Base-by-base conservation (phyloP, 148 eudicot species). In the Camellia lanceoleosa region DNA sequence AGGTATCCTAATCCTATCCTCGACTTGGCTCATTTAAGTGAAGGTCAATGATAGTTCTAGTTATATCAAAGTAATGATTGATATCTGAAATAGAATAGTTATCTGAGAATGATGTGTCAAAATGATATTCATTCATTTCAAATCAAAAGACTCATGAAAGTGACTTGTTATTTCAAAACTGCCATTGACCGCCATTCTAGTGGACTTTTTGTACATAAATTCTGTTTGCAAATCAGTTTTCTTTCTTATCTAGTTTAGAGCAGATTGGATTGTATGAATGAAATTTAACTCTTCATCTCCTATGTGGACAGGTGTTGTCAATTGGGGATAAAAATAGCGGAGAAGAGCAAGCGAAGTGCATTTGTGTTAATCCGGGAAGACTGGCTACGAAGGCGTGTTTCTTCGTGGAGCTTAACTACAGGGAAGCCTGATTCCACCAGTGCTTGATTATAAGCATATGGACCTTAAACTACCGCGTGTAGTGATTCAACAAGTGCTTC, bases 281-380 rank as follows among this genome's bases (percentile, higher is more conserved):
- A 20, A 23, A 41, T 23, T 42, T 55, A 42, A 46, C 63, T 51
- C n/a, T 8, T 62, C 15, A 51, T 54, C 51, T 54, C 30, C 8
- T 71, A 75, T 80, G 58, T 10, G 49, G 15, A 68, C 84, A 94
- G 99, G 88, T 97, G 55, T 81, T 97, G 82, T 80, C 89, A 19
- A 42, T 90, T 20, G 87, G 87, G 73, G 90, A 73, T 68, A 83
- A 61, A 82, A 86, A 56, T 38, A 91, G 87, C 63, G 91, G 83
- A 75, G 89, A 88, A 82, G 92, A 85, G 78, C 86, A 78, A 80
- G 74, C 44, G 18, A 93, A 88, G 80, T 97, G 97, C 85, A 67
- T 97, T 55, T 91, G 99, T 84, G 90, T 94, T 51, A 97, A 97
- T 83, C 99, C 99, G 8, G 99, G 99, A 71, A 92, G 98, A 90